Percentiles rank a stretch among this genome's conserved stretches.
phyloP scores from a whole-genome alignment of 768 basidiomycete genomes.

The Russula brevipes region DNA sequence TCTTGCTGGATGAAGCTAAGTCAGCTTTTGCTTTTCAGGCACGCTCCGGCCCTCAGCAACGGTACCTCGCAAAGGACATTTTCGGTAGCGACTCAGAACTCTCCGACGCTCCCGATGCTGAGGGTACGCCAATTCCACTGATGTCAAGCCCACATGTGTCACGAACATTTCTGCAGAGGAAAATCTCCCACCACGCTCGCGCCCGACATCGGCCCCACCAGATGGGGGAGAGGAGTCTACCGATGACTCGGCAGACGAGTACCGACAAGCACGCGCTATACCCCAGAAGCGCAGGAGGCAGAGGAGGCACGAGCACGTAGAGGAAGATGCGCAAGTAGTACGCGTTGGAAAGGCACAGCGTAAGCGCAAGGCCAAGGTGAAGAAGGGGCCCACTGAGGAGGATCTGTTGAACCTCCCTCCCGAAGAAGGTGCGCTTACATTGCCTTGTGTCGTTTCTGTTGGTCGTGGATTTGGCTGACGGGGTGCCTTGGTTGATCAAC shows the following conservation, averaged over 20 bases:
- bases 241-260: slow-evolving; percentile 50
- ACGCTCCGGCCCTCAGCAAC: slow-evolving; percentile 13
- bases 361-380: slow-evolving; percentile 32
- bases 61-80: slow-evolving; percentile 21
- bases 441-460: not conserved
- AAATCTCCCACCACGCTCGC: slow-evolving; percentile 39
- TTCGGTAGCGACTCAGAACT: slow-evolving; percentile 23
- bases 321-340: slow-evolving; percentile 30
- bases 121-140: not conserved
- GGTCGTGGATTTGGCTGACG: not conserved
- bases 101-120: slow-evolving; percentile 20
- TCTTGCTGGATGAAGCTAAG: not conserved
- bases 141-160: not conserved
- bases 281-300: slow-evolving; percentile 30
- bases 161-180: slow-evolving; percentile 28
- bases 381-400: slow-evolving; percentile 45
- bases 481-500: not conserved
- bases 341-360: slow-evolving; percentile 51
- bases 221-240: slow-evolving; percentile 38
- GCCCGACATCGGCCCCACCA: slow-evolving; percentile 28
- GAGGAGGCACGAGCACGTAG: slow-evolving; percentile 25
- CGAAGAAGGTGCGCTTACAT: slow-evolving; percentile 56
- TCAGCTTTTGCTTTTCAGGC: not conserved
- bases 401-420: slow-evolving; percentile 67
- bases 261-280: slow-evolving; percentile 35